Evolutionary conservation across 257 asterid genomes (phyloP).

Genomic region (Plantago elongata): DNA sequence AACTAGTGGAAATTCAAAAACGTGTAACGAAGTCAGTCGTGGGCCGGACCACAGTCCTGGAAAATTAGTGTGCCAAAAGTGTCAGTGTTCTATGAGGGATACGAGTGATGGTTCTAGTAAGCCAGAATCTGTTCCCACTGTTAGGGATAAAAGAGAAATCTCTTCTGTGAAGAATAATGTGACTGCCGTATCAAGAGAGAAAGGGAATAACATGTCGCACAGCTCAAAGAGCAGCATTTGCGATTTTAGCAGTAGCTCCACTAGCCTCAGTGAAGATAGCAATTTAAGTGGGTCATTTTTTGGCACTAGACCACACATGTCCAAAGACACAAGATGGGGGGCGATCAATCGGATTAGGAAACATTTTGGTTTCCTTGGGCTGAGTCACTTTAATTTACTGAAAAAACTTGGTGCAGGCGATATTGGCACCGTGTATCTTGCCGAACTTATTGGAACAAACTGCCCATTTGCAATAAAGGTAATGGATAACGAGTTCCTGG

Average conservation of each 20-base stretch:
- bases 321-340: conserved; percentile 52
- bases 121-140: conserved; percentile 20
- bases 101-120: conserved; percentile 31
- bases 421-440: conserved; percentile 70
- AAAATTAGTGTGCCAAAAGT: conserved; percentile 64
- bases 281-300: conserved; percentile 51
- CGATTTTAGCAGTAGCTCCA: conserved; percentile 73
- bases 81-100: conserved; percentile 66
- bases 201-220: conserved; percentile 64
- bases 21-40: conserved; percentile 27
- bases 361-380: conserved; percentile 40
- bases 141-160: conserved; percentile 26
- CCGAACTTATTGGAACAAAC: conserved; percentile 52
- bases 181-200: conserved; percentile 37
- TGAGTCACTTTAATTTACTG: conserved; percentile 56
- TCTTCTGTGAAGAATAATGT: conserved; percentile 29
- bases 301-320: conserved; percentile 85
- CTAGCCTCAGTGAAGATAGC: conserved; percentile 78
- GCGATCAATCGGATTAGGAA: conserved; percentile 31
- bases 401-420: conserved; percentile 75
- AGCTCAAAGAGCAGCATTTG: conserved; percentile 89
- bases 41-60: conserved; percentile 27
- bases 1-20: conserved; percentile 20
- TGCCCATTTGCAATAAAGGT: conserved; percentile 67
- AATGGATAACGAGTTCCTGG: conserved; percentile 68